These are phyloP conservation scores for Epichloe bromicola DNA, from an alignment of 2,329 filamentous ascomycete species.

Conservation along the genomic window DNA sequence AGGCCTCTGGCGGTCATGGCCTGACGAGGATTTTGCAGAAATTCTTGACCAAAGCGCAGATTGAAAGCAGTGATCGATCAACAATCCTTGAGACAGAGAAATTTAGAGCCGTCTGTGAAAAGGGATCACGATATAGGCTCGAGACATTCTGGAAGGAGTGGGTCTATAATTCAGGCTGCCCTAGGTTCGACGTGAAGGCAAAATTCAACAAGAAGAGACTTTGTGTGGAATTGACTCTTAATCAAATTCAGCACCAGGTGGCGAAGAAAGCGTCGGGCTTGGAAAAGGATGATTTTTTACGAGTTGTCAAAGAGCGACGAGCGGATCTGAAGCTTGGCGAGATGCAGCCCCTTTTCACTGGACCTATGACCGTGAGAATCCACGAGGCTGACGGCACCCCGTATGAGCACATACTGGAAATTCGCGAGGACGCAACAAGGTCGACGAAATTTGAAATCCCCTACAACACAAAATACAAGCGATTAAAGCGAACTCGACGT, in stretches of 20 bases:
- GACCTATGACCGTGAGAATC: slow-evolving; percentile 94
- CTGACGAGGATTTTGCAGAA: slow-evolving; percentile 76
- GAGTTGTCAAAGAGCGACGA: slow-evolving; percentile 69
- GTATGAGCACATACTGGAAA: slow-evolving; percentile 95
- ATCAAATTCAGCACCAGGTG: slow-evolving; percentile 51
- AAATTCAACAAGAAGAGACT: slow-evolving; percentile 96
- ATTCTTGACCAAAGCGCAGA: slow-evolving; percentile 75
- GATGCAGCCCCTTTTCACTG: slow-evolving; percentile 73
- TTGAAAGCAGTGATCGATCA: slow-evolving; percentile 44
- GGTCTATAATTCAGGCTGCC: slow-evolving; percentile 80
- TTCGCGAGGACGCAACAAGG: slow-evolving; percentile 71
- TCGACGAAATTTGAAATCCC: slow-evolving; percentile 77
- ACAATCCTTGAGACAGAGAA: slow-evolving; percentile 61
- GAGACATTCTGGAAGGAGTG: slow-evolving; percentile 92
- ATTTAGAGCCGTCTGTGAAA: slow-evolving; percentile 77
- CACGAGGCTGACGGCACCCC: slow-evolving; percentile 97
- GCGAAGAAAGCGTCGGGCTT: slow-evolving; percentile 32
- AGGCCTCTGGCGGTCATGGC: slow-evolving; percentile 69
- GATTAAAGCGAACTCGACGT: slow-evolving; percentile 74
- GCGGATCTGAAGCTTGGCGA: slow-evolving; percentile 55
- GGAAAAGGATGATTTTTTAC: slow-evolving; percentile 70
- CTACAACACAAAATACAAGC: slow-evolving; percentile 98
- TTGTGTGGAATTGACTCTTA: slow-evolving; percentile 82
- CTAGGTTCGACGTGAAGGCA: slow-evolving; percentile 73
- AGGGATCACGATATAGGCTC: slow-evolving; percentile 71